Percentiles rank a stretch among this genome's conserved stretches.
Conservation (phyloP, 2,329 filamentous ascomycete species). For the Penicillium sp. region DNA sequence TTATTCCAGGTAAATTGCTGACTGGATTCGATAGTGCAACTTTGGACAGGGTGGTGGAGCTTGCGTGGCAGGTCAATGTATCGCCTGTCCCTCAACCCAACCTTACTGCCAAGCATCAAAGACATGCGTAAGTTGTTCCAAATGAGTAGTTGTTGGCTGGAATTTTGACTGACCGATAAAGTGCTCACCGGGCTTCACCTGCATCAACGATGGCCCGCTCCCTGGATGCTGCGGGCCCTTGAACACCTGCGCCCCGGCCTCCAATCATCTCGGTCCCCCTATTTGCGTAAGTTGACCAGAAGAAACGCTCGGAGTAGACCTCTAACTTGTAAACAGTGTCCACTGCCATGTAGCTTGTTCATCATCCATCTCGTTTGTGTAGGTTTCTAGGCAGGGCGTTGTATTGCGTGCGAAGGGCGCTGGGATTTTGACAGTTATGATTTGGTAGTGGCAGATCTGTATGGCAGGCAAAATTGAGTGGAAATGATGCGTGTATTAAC, state of each 20-base stretch:
- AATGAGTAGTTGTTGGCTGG: not conserved
- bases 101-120: constrained; percentile 16
- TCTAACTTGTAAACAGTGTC: constrained; percentile 8
- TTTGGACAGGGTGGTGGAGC: constrained; percentile 14
- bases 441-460: too few species aligned
- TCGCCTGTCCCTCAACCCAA: constrained; percentile 4
- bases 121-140: constrained; percentile 16
- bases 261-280: constrained; percentile 7
- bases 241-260: constrained; percentile 16
- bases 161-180: not conserved
- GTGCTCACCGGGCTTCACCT: constrained; percentile 15
- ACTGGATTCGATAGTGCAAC: constrained; percentile 10
- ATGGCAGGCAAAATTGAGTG: too few species aligned
- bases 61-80: constrained; percentile 14
- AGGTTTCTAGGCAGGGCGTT: not conserved
- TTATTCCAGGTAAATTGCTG: not conserved
- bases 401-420: too few species aligned
- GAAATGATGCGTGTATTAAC: not conserved
- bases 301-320: not conserved
- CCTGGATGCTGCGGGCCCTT: constrained; percentile 16
- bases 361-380: not conserved
- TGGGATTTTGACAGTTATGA: too few species aligned
- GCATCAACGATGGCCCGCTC: constrained; percentile 13
- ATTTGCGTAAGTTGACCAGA: constrained; percentile 19
- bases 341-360: constrained; percentile 9